Evolutionary conservation across 2,329 filamentous ascomycete genomes (phyloP).

Genomic region (Monosporascus sp.): DNA sequence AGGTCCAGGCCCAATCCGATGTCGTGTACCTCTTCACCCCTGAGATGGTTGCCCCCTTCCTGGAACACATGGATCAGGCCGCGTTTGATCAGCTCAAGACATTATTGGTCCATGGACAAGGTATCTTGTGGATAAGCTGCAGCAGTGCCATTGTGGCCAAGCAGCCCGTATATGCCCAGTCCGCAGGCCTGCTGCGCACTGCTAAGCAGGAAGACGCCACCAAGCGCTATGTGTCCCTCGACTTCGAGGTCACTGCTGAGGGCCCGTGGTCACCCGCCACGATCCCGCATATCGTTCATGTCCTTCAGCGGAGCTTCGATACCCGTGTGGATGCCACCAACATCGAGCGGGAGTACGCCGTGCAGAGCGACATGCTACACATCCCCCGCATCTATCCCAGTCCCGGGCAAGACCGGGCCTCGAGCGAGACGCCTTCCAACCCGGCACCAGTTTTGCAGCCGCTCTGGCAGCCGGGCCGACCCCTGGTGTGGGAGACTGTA

Average conservation of each 20-base stretch:
- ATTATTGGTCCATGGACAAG: conserved; percentile 2
- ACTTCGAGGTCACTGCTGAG: conserved; percentile 7
- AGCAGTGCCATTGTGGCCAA: background rate
- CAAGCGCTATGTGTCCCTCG: conserved; percentile 5
- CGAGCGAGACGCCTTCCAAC: too few relatives aligned
- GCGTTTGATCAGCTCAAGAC: conserved; percentile 5
- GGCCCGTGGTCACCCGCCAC: conserved; percentile 8
- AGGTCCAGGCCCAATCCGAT: conserved; percentile 1
- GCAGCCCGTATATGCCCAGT: background rate
- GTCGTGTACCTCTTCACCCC: conserved; percentile 6
- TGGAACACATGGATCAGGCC: conserved; percentile 4
- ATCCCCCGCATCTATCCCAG: too few relatives aligned
- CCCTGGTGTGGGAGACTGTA: too few relatives aligned
- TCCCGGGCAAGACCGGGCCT: too few relatives aligned
- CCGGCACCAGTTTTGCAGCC: too few relatives aligned
- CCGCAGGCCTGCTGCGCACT: background rate
- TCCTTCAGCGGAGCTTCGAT: conserved; percentile 13
- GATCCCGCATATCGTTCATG: conserved; percentile 8
- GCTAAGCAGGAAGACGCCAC: background rate
- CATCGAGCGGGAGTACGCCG: conserved; percentile 15
- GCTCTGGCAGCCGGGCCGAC: too few relatives aligned
- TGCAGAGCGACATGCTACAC: conserved; percentile 8
- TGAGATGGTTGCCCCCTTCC: too few relatives aligned
- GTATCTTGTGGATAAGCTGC: conserved; percentile 9
- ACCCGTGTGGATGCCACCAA: background rate